Base-by-base conservation (phyloP, 805 yeast genomes). In the Cyberlindnera sargentensis region DNA sequence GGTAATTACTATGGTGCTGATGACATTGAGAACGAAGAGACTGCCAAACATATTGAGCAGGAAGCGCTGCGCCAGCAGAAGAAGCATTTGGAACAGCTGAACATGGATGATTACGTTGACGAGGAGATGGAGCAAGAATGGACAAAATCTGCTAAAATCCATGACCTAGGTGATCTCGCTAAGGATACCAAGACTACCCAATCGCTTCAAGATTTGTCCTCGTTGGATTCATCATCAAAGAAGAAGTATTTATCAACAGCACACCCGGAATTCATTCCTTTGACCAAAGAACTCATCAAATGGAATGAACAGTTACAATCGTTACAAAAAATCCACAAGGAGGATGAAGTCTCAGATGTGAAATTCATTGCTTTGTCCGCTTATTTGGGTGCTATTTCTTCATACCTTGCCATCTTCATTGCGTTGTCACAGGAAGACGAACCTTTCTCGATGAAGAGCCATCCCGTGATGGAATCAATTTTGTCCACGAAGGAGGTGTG, bases 11-110 rank as follows among this genome's bases (percentile, higher is more conserved):
- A 86, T 72, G 62, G 95, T 49, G 76, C 73, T n/a, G 76, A 60
- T 58, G 71, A 68, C 39, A 50, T 65, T 4, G 72, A 76, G 49
- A 66, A 85, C 50, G 91, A 82, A 30, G 95, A 80, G 42, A 81
- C 79, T 30, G 84, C 87, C 5, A 80, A 78, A 48, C 80, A 77
- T 48, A 81, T 89, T 65, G 93, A 91, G 45, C 80, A 78, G 53
- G 97, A 93, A 64, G 98, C 98, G 0, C 58, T 86, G 39, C 79
- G 88, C 57, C 80, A 87, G 52, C 97, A 90, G 65, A 84, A 84
- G 67, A 73, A 76, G 52, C 89, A 89, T 61, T 65, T 87, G 46
- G 78, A 78, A 51, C 95, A 84, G 37, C 69, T 90, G 53, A 77
- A 79, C 38, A 80, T 84, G 75, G 85, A 73, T 27, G 93, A 84